A percentile compares a stretch with the other conserved stretches of the same genome.
phyloP scores from a whole-genome alignment of 495 filamentous ascomycete genomes.

The Hypoxylon subgilvum region DNA sequence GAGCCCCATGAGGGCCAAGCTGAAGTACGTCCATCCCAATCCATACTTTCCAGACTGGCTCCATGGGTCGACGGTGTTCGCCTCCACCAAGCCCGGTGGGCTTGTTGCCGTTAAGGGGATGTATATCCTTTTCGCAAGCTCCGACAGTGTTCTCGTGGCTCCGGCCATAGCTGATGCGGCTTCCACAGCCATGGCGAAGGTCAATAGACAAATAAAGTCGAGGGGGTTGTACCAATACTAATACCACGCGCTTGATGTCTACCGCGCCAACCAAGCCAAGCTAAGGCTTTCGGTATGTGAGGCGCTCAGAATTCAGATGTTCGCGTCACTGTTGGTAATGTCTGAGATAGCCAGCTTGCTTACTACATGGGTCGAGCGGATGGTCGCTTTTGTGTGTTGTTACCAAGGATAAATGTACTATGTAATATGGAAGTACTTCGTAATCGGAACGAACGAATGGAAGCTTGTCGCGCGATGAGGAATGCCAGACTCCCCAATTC shows the following conservation, averaged over 20 bases:
- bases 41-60: constrained; percentile 81
- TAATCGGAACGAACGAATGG: constrained; percentile 34
- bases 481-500: constrained; percentile 55
- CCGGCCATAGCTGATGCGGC: constrained; percentile 24
- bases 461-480: constrained; percentile 39
- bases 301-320: background rate
- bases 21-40: constrained; percentile 87
- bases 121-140: constrained; percentile 73
- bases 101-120: constrained; percentile 73
- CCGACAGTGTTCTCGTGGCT: constrained; percentile 39
- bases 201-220: background rate
- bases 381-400: constrained; percentile 6
- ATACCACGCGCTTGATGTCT: constrained; percentile 15
- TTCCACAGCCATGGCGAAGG: constrained; percentile 18
- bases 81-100: constrained; percentile 72
- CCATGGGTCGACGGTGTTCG: constrained; percentile 80
- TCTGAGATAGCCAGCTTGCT: background rate
- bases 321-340: background rate
- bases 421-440: background rate
- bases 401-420: constrained; percentile 3
- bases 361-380: constrained; percentile 20
- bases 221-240: background rate
- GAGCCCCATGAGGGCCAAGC: constrained; percentile 69
- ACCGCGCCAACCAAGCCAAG: constrained; percentile 5
- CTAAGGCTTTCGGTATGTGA: constrained; percentile 5